A percentile compares a stretch with the other conserved stretches of the same genome.
These are phyloP conservation scores for Chrysoporthe deuterocubensis DNA, from an alignment of 2,329 filamentous ascomycete species.

Conservation along the genomic window DNA sequence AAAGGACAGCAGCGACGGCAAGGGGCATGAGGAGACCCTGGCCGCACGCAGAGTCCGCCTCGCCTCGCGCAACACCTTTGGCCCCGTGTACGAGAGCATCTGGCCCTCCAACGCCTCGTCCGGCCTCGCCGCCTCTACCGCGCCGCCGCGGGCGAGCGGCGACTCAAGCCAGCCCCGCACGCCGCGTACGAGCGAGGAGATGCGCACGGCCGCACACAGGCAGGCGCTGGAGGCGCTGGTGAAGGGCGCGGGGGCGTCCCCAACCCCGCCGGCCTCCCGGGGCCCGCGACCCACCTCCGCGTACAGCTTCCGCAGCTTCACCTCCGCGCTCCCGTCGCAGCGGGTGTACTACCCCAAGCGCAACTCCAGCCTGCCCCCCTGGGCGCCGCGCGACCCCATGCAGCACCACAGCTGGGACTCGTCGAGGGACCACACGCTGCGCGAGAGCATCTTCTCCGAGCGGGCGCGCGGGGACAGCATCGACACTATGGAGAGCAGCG, in stretches of 20 bases:
- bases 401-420: conserved; percentile 23
- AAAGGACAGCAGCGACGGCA: conserved; percentile 4
- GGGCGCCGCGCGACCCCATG: conserved; percentile 6
- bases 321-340: conserved; percentile 13
- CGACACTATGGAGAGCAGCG: conserved; percentile 17
- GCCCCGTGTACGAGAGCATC: conserved; percentile 34
- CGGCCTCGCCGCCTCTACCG: conserved; percentile 31
- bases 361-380: conserved; percentile 19
- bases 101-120: conserved; percentile 8
- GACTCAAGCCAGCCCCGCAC: conserved; percentile 31
- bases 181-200: conserved; percentile 37
- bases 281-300: conserved; percentile 9
- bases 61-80: conserved; percentile 24
- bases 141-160: conserved; percentile 34
- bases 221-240: conserved; percentile 24
- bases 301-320: conserved; percentile 25
- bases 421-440: conserved; percentile 25
- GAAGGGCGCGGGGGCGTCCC: neutral
- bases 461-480: conserved; percentile 22
- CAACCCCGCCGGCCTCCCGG: neutral
- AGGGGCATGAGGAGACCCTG: conserved; percentile 35
- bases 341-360: conserved; percentile 18
- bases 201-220: conserved; percentile 11
- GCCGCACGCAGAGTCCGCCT: conserved; percentile 32
- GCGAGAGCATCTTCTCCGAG: conserved; percentile 27